Conservation (phyloP, 129 eudicot species). For the Arctium lappa region DNA sequence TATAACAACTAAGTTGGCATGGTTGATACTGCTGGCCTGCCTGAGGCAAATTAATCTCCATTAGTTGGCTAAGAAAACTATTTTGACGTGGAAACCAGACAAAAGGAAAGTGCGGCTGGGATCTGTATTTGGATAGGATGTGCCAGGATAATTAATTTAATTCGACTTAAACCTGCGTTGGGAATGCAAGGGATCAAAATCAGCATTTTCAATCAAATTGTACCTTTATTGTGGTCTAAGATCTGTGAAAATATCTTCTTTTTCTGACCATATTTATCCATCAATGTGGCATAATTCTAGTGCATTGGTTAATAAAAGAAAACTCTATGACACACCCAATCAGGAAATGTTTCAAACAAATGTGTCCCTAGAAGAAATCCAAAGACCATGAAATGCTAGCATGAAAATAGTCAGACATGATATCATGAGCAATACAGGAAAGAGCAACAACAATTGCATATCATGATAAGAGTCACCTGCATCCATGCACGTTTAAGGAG, state of each 20-base stretch:
- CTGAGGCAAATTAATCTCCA: too few relatives aligned
- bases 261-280: background rate
- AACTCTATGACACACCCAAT: background rate
- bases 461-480: slow-evolving; percentile 57
- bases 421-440: background rate
- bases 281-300: background rate
- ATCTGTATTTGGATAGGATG: too few relatives aligned
- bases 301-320: background rate
- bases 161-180: background rate
- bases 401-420: background rate
- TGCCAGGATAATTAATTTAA: too few relatives aligned
- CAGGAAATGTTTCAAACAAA: background rate
- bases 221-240: background rate
- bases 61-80: too few relatives aligned
- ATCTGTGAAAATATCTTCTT: background rate
- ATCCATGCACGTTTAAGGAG: slow-evolving; percentile 99
- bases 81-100: too few relatives aligned
- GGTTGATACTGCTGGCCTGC: too few relatives aligned
- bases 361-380: background rate
- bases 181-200: background rate
- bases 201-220: background rate
- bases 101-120: too few relatives aligned
- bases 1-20: too few relatives aligned
- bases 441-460: background rate
- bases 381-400: background rate